A percentile compares a stretch with the other conserved stretches of the same genome.
Evolutionary conservation across 192 early-diverging fungal genomes (phyloP).

Genomic region (Glomus cerebriforme): DNA sequence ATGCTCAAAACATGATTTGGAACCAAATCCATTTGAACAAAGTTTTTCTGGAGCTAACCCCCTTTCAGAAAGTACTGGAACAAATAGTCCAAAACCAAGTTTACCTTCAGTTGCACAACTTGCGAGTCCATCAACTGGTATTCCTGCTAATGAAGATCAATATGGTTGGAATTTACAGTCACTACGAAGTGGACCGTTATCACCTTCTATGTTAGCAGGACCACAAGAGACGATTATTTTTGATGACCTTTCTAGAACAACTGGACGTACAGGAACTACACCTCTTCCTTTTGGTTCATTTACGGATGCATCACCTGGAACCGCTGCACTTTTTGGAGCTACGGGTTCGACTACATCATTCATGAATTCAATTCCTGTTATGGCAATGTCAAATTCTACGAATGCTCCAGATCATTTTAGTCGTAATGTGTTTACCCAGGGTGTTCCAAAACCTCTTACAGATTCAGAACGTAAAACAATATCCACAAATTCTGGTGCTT

Average conservation of each 20-base stretch:
- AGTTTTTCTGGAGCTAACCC: conserved; percentile 58
- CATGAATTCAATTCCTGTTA: conserved; percentile 17
- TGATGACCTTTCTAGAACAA: conserved; percentile 27
- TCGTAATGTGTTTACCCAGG: conserved; percentile 8
- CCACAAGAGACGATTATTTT: conserved; percentile 50
- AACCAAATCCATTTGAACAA: conserved; percentile 89
- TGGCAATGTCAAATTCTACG: not conserved
- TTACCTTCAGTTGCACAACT: conserved; percentile 75
- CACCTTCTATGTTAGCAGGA: conserved; percentile 76
- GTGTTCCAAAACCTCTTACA: not conserved
- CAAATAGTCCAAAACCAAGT: conserved; percentile 52
- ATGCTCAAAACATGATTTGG: conserved; percentile 70
- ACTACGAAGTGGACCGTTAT: conserved; percentile 71
- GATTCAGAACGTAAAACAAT: conserved; percentile 36
- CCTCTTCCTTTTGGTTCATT: conserved; percentile 24
- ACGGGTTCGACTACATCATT: conserved; percentile 25
- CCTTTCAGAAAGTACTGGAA: conserved; percentile 30
- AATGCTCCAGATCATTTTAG: not conserved
- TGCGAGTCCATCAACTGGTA: conserved; percentile 47
- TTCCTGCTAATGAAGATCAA: conserved; percentile 44
- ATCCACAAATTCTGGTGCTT: not conserved
- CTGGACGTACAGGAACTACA: conserved; percentile 32
- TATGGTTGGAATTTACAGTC: conserved; percentile 61
- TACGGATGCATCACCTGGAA: conserved; percentile 30
- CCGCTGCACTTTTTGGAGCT: conserved; percentile 29